These are phyloP conservation scores for Collybia sp. DNA, from an alignment of 768 basidiomycete genomes.

Conservation along the genomic window DNA sequence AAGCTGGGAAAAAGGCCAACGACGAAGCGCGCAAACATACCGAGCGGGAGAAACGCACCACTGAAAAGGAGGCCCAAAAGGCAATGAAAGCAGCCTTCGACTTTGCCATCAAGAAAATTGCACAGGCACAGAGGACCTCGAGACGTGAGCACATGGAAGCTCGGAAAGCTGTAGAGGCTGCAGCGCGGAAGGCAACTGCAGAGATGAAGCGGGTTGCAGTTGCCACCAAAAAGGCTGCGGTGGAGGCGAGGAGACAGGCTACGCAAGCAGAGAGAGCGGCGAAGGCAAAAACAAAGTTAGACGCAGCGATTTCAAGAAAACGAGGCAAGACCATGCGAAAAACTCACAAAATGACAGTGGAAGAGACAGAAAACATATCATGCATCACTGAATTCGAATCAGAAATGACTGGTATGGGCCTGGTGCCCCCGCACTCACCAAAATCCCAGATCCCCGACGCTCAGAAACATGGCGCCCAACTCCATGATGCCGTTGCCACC, in stretches of 20 bases:
- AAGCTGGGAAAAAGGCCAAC: background rate
- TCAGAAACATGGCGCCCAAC: no score
- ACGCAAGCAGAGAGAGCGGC: no score
- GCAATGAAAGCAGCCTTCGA: background rate
- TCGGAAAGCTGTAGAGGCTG: background rate
- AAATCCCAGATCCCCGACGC: no score
- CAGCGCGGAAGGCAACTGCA: background rate
- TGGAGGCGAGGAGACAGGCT: background rate
- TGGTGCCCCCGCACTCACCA: no score
- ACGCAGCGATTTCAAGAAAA: no score
- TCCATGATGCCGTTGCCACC: no score
- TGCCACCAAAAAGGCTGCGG: background rate
- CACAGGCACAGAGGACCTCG: background rate
- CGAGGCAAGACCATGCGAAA: no score
- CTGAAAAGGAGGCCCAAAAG: background rate
- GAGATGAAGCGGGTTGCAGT: background rate
- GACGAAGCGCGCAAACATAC: background rate
- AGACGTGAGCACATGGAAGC: background rate
- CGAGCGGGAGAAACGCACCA: background rate
- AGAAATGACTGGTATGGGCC: no score
- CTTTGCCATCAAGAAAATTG: background rate
- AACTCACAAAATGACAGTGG: no score
- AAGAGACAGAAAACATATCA: no score
- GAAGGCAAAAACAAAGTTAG: no score
- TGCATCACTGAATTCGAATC: no score